Evolutionary conservation across 441 rosid genomes (phyloP), one percentile per base, ranked within the genome.

Genomic region (Arabidopsis lyrata): DNA sequence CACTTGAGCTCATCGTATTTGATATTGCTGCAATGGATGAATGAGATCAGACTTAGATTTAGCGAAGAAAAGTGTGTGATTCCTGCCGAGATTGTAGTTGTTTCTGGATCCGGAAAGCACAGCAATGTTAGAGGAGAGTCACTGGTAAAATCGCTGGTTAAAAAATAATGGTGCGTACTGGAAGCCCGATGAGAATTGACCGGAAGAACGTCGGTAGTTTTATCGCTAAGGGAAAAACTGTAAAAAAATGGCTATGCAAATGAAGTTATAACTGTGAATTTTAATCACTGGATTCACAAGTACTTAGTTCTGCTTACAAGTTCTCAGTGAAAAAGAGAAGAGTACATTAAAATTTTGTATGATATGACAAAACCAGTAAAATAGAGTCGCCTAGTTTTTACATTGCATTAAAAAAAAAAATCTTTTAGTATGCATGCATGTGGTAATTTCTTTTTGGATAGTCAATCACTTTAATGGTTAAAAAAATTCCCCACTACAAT

Each of bases 91-190:
- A 74, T 89, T 31, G 86, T 84, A 16, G 79, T 93, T 56, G 85
- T 93, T 70, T 88, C 89, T 73, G 96, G 97, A 31, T 79, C 82
- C 0, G 97, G 97, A 42, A 91, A 85, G 24, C 98, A 87, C 52
- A 88, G 97, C 68, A 79, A 42, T 8, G 60, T 84, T 35, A 82
- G 87, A 83, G 93, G 95, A 72, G 87, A 91, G 67, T 91, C 97
- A 1, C 89, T 90, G 1, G 83, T 91, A 12, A 91, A 90, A 81
- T 47, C 52, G 0, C 34, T 90, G 80, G 84, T 88, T 9, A 91
- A 81, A 53, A 77, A 82, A 77, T 90, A 39, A 80, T 91, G 84
- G 60, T 82, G 10, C 82, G 55, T 58, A 79, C 82, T 2, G 27
- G 76, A 57, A 82, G 90, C 56, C 98, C 93, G 2, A 47, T 90